Percentiles rank a stretch among this genome's conserved stretches.
These are phyloP conservation scores for Westerdykella ornata DNA, from an alignment of 2,329 filamentous ascomycete species.

Conservation along the genomic window DNA sequence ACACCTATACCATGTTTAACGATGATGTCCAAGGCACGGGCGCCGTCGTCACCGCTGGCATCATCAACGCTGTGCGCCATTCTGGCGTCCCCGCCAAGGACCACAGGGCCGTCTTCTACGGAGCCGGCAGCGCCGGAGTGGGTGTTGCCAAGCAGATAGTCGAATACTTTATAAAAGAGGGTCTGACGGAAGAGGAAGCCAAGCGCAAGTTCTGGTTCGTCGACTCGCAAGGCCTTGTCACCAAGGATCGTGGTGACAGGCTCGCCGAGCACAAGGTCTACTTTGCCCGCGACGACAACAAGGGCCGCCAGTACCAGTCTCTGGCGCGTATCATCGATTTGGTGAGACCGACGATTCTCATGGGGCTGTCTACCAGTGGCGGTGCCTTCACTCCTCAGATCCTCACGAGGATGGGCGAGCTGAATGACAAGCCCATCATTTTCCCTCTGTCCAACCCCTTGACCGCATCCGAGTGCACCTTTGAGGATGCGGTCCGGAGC, in stretches of 20 bases:
- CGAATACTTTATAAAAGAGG: conserved; percentile 90
- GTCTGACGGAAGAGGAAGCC: conserved; percentile 79
- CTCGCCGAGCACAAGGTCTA: conserved; percentile 80
- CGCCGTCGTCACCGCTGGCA: conserved; percentile 82
- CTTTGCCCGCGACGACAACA: conserved; percentile 60
- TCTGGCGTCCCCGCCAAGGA: conserved; percentile 80
- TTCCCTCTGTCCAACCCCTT: conserved; percentile 96
- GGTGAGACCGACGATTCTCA: conserved; percentile 87
- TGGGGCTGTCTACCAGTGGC: conserved; percentile 89
- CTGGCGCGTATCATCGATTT: conserved; percentile 90
- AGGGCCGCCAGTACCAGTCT: conserved; percentile 62
- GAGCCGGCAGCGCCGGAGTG: conserved; percentile 89
- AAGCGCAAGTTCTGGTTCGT: conserved; percentile 94
- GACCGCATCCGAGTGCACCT: conserved; percentile 95
- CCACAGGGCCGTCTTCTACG: conserved; percentile 92
- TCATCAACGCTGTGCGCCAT: conserved; percentile 70
- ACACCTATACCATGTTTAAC: conserved; percentile 92
- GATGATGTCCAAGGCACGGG: conserved; percentile 98
- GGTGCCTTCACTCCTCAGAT: conserved; percentile 89
- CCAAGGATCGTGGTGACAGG: conserved; percentile 84
- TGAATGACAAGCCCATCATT: conserved; percentile 64
- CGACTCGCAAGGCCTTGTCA: conserved; percentile 93
- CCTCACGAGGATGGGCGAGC: conserved; percentile 53
- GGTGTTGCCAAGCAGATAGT: conserved; percentile 97
- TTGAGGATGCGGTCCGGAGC: conserved; percentile 84